Evolutionary conservation across 2,329 filamentous ascomycete genomes (phyloP), one percentile per base, ranked within the genome.

Genomic region (Colletotrichum destructivum): DNA sequence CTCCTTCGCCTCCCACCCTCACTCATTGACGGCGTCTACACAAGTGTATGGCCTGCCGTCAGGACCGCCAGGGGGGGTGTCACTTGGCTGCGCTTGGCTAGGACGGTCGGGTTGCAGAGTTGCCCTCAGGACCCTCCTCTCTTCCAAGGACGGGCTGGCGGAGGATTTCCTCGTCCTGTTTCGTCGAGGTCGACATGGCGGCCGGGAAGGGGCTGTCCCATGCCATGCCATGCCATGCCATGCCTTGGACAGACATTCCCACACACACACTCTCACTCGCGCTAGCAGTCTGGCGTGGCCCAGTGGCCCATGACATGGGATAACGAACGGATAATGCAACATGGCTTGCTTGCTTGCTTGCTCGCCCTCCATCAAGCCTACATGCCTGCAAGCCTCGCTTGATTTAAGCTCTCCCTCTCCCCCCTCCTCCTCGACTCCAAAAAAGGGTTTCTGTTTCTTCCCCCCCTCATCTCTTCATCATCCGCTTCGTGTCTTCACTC

Each of bases 401-500:
- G 73, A 75, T 76, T 76, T 78, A 76, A 76, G 74, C 70, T 71
- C 70, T 69, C 72, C 60, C 66, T n/a, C 46, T 75, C 66, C 74
- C 74, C 72, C 60, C 61, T 52, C 62, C 71, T 73, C 74, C 74
- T 74, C 66, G 56, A 59, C 56, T 57, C 40, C 42, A 15, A 18
- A 63, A 49, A 54, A 31, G 31, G 35, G 63, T 70, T 71, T 72
- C 71, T 76, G 73, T 71, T 75, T 77, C 79, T 75, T 77, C 74
- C 75, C 75, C 76, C 75, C 76, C 76, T 62, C 70, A 74, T 78
- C 75, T 77, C 75, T 76, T 77, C 74, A 79, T 80, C 77, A 80
- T 76, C 78, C 78, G 80, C 77, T 78, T 81, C 78, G 77, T 79
- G 77, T 78, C 75, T 80, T 79, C 77, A 75, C 75, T 80, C 80